These are phyloP conservation scores for Pythium myriotylum DNA, from an alignment of 352 stramenopile species.

Conservation along the genomic window DNA sequence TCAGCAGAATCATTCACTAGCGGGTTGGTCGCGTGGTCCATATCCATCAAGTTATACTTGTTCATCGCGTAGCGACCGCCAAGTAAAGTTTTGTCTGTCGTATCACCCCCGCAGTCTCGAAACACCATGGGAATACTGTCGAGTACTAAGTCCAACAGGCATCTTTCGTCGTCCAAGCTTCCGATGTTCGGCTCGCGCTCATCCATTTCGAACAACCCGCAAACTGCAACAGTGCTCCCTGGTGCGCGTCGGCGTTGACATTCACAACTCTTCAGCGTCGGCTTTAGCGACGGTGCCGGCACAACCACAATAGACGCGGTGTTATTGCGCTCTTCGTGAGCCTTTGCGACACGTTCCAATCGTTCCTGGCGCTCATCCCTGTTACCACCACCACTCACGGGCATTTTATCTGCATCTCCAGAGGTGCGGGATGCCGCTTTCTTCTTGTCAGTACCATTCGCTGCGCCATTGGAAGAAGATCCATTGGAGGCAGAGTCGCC, in stretches of 20 bases:
- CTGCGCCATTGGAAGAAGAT: slow-evolving; percentile 1
- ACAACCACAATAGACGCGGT: slow-evolving; percentile 21
- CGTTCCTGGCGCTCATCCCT: slow-evolving; percentile 71
- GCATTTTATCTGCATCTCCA: slow-evolving; percentile 70
- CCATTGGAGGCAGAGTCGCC: slow-evolving; percentile 26
- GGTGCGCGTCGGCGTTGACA: slow-evolving; percentile 22
- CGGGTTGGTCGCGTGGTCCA: slow-evolving; percentile 34
- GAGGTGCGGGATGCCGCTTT: slow-evolving; percentile 40
- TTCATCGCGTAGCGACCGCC: slow-evolving; percentile 82
- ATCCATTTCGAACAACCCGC: slow-evolving; percentile 81
- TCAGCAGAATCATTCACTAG: slow-evolving; percentile 69
- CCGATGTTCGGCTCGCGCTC: slow-evolving; percentile 72
- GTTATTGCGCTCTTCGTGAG: slow-evolving; percentile 72
- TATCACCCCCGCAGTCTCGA: slow-evolving; percentile 82
- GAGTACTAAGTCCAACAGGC: slow-evolving; percentile 76
- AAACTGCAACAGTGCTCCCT: slow-evolving; percentile 47
- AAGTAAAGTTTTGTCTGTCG: slow-evolving; percentile 85
- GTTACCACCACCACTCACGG: slow-evolving; percentile 48
- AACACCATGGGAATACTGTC: slow-evolving; percentile 89
- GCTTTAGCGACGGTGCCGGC: slow-evolving; percentile 12
- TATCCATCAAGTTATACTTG: slow-evolving; percentile 43
- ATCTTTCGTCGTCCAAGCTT: slow-evolving; percentile 77
- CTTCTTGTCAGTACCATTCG: slow-evolving; percentile 45
- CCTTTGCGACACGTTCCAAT: slow-evolving; percentile 61
- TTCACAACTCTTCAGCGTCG: slow-evolving; percentile 31